Evolutionary conservation across 768 basidiomycete genomes (phyloP), one percentile per base, ranked within the genome.

Genomic region (Termitomyces sp.): DNA sequence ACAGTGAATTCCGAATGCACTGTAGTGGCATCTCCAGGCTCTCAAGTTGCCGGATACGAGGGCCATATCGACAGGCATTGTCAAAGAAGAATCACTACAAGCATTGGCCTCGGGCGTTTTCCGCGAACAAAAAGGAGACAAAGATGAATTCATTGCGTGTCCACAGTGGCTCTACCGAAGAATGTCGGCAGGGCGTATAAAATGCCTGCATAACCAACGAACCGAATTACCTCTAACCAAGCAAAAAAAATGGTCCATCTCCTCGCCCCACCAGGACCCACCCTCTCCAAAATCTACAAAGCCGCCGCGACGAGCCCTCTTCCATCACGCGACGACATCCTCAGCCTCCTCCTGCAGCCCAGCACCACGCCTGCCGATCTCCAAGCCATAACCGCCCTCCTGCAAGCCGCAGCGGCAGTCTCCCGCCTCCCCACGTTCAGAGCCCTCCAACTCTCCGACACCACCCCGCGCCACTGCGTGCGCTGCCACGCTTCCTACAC

Each of bases 401-500:
- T 62, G 39, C 34, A 51, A 0, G 56, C 56, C 5, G 62, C 59
- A 12, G 24, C 45, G 2, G 34, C 39, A 13, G 51, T 60, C 42
- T 31, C 42, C 9, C 26, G 13, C 8, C 46, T 60, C 12, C 56
- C 59, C 13, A 33, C 49, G 1, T 55, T 55, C 33, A 33, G 41
- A 5, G 56, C 59, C 24, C 56, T 62, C 56, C 37, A 52, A 26
- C 37, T 48, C 29, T 53, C 53, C 34, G 46, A 54, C 42, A 53
- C 42, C 7, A 10, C 49, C 22, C 42, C 52, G 22, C 49, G 50
- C 31, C 62, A 62, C 56, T 62, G 62, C 49, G 56, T 51, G 22
- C 59, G 59, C 24, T 62, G 62, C 56, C 62, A 62, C 50, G 44
- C 33, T 6, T 33, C 59, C 2, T 62, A 55, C 39, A 62, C 56